Conservation (phyloP, 441 rosid genomes). For the Monsonia emarginata region DNA sequence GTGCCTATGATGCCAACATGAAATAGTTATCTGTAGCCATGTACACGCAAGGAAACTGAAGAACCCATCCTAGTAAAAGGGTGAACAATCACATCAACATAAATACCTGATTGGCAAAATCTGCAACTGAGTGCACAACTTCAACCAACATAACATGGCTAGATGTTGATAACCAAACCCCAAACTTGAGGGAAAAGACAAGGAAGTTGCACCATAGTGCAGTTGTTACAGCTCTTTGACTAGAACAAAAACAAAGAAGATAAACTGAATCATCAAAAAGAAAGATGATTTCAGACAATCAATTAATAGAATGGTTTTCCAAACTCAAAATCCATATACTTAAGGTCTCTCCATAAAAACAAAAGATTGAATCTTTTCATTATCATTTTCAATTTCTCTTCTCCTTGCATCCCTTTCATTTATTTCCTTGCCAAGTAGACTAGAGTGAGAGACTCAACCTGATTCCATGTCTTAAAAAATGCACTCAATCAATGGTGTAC, state of each 20-base stretch:
- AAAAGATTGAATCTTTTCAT: too few species aligned
- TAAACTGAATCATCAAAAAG: not conserved
- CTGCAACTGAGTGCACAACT: slow-evolving; percentile 84
- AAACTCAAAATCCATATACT: not conserved
- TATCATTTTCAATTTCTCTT: not conserved
- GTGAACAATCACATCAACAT: not conserved
- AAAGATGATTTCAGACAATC: not conserved
- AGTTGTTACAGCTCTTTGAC: slow-evolving; percentile 92
- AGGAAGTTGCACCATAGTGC: slow-evolving; percentile 96
- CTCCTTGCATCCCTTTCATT: not conserved
- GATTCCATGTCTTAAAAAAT: not conserved
- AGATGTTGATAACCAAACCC: slow-evolving; percentile 78
- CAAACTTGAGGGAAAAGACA: slow-evolving; percentile 85
- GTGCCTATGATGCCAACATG: slow-evolving; percentile 50
- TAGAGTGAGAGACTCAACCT: not conserved
- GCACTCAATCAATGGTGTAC: not conserved
- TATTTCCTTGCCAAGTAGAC: not conserved
- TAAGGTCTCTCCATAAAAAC: too few species aligned
- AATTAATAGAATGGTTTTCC: not conserved
- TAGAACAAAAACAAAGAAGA: slow-evolving; percentile 24
- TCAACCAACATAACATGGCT: slow-evolving; percentile 97
- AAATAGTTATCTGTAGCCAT: slow-evolving; percentile 26
- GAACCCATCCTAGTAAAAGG: not conserved
- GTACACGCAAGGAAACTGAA: not conserved
- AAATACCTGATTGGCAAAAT: slow-evolving; percentile 89